A percentile compares a stretch with the other conserved stretches of the same genome.
Conservation (phyloP, 2,329 filamentous ascomycete genomes). For the Colletotrichum echinochloae region DNA sequence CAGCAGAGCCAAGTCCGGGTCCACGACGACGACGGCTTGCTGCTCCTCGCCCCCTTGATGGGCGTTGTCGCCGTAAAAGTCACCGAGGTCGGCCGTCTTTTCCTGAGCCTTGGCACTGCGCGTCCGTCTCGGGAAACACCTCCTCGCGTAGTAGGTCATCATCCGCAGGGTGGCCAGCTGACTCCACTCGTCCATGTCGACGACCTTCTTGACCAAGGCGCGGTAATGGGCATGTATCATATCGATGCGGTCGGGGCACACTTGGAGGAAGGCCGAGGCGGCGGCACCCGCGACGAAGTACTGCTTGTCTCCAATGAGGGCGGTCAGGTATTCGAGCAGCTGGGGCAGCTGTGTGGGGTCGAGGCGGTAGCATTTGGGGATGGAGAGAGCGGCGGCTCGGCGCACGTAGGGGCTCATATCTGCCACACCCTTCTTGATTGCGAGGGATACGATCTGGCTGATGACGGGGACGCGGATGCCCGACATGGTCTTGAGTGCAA, state of each 20-base stretch:
- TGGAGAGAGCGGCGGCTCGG: conserved; percentile 91
- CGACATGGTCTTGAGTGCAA: conserved; percentile 96
- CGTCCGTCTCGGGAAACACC: conserved; percentile 83
- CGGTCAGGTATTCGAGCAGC: conserved; percentile 83
- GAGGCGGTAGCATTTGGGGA: conserved; percentile 94
- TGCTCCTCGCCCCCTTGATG: conserved; percentile 57
- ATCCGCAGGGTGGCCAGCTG: conserved; percentile 86
- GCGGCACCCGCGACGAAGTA: conserved; percentile 98
- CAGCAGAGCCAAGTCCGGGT: conserved; percentile 85
- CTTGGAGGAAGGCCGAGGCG: conserved; percentile 86
- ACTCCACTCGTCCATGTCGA: conserved; percentile 99
- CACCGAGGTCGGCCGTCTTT: conserved; percentile 64
- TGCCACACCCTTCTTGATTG: conserved; percentile 91
- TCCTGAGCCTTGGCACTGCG: conserved; percentile 63
- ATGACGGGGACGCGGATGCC: conserved; percentile 97
- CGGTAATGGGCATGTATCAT: conserved; percentile 93
- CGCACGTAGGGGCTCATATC: conserved; percentile 97
- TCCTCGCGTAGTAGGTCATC: conserved; percentile 86
- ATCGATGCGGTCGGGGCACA: conserved; percentile 89
- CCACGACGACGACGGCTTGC: conserved; percentile 73
- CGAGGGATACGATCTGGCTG: conserved; percentile 94
- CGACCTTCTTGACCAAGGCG: conserved; percentile 85
- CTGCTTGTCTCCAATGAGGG: conserved; percentile 87
- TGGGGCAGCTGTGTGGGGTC: conserved; percentile 89
- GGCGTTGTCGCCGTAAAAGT: conserved; percentile 82